These are phyloP conservation scores for Russula brevipes DNA, from an alignment of 768 basidiomycete species.

Conservation along the genomic window DNA sequence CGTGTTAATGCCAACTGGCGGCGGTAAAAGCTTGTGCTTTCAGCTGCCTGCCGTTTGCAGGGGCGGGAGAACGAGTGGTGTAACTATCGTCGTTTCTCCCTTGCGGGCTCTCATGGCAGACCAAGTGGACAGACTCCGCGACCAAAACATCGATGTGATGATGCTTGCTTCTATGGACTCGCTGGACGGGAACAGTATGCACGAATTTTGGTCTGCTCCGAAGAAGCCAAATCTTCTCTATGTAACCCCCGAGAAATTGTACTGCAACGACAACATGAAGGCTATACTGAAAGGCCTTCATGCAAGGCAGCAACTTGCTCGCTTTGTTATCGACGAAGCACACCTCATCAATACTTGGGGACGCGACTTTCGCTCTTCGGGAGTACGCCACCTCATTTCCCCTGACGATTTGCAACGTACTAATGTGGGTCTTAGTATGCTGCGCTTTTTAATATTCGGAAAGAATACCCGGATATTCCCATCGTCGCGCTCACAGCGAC, in stretches of 20 bases:
- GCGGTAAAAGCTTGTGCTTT: conserved; percentile 85
- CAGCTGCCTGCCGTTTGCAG: conserved; percentile 86
- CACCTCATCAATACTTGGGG: conserved; percentile 96
- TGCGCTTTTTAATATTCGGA: conserved; percentile 47
- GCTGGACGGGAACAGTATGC: conserved; percentile 33
- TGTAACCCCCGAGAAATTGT: conserved; percentile 87
- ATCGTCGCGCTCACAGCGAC: conserved; percentile 98
- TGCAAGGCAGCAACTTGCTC: conserved; percentile 52
- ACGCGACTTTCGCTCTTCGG: conserved; percentile 72
- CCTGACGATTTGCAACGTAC: neutral
- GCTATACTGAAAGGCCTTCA: conserved; percentile 56
- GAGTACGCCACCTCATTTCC: conserved; percentile 11
- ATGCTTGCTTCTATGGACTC: conserved; percentile 35
- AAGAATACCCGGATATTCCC: conserved; percentile 71
- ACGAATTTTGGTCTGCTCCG: conserved; percentile 41
- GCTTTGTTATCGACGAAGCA: conserved; percentile 95
- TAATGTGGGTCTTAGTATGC: conserved; percentile 31
- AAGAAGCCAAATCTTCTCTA: conserved; percentile 70
- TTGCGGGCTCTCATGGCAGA: conserved; percentile 85
- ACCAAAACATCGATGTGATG: conserved; percentile 64
- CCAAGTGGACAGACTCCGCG: conserved; percentile 66
- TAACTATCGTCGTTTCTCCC: conserved; percentile 88
- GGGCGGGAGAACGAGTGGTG: conserved; percentile 64
- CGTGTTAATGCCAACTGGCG: conserved; percentile 94
- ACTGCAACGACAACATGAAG: conserved; percentile 52